These are phyloP conservation scores for Penicillium sp. DNA, from an alignment of 2,329 filamentous ascomycete genomes.

Conservation along the genomic window DNA sequence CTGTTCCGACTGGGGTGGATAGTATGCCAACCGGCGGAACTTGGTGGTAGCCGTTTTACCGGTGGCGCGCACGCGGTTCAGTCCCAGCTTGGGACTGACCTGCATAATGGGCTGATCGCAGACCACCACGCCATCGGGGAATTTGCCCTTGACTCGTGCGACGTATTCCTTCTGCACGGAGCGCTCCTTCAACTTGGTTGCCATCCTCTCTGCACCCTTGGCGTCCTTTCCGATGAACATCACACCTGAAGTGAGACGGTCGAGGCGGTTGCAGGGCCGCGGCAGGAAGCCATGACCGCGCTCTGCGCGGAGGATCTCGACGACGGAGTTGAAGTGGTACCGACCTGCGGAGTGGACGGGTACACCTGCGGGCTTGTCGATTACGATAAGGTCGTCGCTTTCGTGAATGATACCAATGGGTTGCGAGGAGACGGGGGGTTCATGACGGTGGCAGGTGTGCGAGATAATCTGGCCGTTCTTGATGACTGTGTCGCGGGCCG, in stretches of 20 bases:
- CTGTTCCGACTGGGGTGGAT: slow-evolving; percentile 52
- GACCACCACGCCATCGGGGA: slow-evolving; percentile 85
- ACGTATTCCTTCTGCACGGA: slow-evolving; percentile 95
- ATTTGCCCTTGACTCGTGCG: slow-evolving; percentile 84
- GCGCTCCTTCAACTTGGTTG: slow-evolving; percentile 72
- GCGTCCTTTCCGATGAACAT: slow-evolving; percentile 96
- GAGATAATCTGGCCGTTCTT: slow-evolving; percentile 89
- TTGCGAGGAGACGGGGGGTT: slow-evolving; percentile 83
- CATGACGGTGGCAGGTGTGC: slow-evolving; percentile 92
- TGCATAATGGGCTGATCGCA: slow-evolving; percentile 92
- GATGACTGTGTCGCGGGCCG: slow-evolving; percentile 66
- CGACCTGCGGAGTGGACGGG: slow-evolving; percentile 93
- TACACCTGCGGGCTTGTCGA: slow-evolving; percentile 93
- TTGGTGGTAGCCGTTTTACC: slow-evolving; percentile 88
- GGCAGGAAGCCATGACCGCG: slow-evolving; percentile 59
- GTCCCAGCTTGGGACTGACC: slow-evolving; percentile 90
- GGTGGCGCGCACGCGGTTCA: slow-evolving; percentile 91
- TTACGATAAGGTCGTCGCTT: slow-evolving; percentile 89
- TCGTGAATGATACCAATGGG: slow-evolving; percentile 84
- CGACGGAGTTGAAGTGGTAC: slow-evolving; percentile 92
- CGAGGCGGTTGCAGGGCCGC: slow-evolving; percentile 84
- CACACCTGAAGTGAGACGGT: slow-evolving; percentile 89
- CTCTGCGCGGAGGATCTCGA: slow-evolving; percentile 89
- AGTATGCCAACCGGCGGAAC: slow-evolving; percentile 91
- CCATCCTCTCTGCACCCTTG: slow-evolving; percentile 74